Evolutionary conservation across 2,329 filamentous ascomycete species (phyloP).

Genomic region (Exophiala spinifera): DNA sequence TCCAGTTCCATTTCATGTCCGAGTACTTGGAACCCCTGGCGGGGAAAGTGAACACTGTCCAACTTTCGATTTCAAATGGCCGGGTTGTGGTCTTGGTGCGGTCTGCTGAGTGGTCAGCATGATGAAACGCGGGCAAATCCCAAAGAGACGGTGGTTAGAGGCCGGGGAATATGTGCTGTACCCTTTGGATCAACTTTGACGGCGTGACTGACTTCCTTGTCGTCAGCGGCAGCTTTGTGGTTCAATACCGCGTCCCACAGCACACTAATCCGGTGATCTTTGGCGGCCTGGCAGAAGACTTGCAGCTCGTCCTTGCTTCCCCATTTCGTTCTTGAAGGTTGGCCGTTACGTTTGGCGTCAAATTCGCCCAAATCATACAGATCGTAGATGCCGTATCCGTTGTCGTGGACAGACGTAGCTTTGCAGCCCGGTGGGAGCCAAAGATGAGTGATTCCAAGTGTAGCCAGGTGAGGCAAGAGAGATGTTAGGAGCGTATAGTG

Average conservation of each 20-base stretch:
- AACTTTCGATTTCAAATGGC: constrained; percentile 62
- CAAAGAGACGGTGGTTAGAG: background rate
- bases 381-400: constrained; percentile 69
- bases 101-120: constrained; percentile 36
- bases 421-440: constrained; percentile 73
- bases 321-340: constrained; percentile 60
- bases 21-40: constrained; percentile 61
- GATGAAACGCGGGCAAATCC: constrained; percentile 1
- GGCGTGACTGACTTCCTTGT: constrained; percentile 59
- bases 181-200: constrained; percentile 60
- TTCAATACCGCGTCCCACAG: constrained; percentile 71
- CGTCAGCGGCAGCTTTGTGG: constrained; percentile 68
- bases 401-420: constrained; percentile 55
- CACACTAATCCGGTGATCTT: constrained; percentile 53
- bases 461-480: constrained; percentile 54
- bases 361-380: constrained; percentile 70
- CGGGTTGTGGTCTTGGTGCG: constrained; percentile 54
- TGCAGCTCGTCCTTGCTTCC: constrained; percentile 61
- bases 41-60: constrained; percentile 65
- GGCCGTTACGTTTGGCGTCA: constrained; percentile 61
- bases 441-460: constrained; percentile 59
- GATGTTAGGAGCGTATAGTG: constrained; percentile 60
- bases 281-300: constrained; percentile 51
- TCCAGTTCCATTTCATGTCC: constrained; percentile 60
- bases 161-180: background rate